Percentiles rank a stretch among this genome's conserved stretches.
Evolutionary conservation across 1,284 basidiomycete genomes (phyloP).

Genomic region (Tilletia caries): DNA sequence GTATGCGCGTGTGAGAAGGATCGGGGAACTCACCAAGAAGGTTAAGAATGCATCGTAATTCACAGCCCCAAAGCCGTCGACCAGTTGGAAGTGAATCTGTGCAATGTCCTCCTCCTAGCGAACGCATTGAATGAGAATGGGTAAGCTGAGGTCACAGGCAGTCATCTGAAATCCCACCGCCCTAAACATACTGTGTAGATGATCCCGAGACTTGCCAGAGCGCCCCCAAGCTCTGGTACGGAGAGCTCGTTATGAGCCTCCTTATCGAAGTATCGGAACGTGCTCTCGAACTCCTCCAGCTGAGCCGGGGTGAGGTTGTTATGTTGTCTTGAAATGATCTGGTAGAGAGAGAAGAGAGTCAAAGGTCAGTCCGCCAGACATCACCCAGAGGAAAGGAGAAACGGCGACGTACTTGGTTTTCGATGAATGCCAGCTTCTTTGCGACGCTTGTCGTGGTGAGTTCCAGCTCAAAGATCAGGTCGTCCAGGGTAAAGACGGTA

Average conservation of each 20-base stretch:
- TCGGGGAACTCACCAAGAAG: conserved; percentile 71
- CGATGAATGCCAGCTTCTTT: conserved; percentile 90
- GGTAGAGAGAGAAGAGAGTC: not conserved
- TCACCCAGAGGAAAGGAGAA: not conserved
- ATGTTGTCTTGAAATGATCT: conserved; percentile 88
- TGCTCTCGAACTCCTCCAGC: conserved; percentile 92
- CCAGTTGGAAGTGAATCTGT: conserved; percentile 77
- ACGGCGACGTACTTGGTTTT: conserved; percentile 75
- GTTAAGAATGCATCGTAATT: conserved; percentile 93
- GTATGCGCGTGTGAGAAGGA: no score
- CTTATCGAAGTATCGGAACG: conserved; percentile 94
- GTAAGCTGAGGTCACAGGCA: not conserved
- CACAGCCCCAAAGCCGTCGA: conserved; percentile 78
- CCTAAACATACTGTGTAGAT: conserved; percentile 63
- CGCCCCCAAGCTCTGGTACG: conserved; percentile 81
- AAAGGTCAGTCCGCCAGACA: not conserved
- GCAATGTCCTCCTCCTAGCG: conserved; percentile 77
- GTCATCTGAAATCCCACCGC: conserved; percentile 4
- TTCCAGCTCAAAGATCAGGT: conserved; percentile 84
- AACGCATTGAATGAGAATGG: conserved; percentile 52
- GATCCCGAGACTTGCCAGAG: conserved; percentile 88
- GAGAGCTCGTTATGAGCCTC: conserved; percentile 85
- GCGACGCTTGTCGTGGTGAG: conserved; percentile 74
- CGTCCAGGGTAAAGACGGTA: conserved; percentile 83
- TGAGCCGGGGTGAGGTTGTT: conserved; percentile 91